Percentiles rank a stretch among this genome's conserved stretches.
Evolutionary conservation across 345 rosid species (phyloP).

Genomic region (Eucalyptus polyanthemos): DNA sequence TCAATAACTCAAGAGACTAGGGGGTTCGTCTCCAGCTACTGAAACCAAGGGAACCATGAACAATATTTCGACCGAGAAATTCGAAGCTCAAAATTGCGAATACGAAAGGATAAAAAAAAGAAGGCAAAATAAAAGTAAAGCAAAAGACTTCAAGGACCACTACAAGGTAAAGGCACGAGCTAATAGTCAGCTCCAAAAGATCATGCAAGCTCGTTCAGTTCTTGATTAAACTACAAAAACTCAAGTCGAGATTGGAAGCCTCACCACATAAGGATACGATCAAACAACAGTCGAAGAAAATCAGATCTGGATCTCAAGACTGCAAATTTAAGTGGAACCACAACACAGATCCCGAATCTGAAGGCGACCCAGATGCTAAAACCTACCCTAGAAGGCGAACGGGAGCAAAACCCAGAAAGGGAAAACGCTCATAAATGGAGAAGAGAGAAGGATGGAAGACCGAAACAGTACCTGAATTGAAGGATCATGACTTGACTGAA

Average conservation of each 20-base stretch:
- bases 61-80: background rate
- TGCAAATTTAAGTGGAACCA: background rate
- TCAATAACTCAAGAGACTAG: background rate
- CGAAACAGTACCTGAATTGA: conserved; percentile 13
- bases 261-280: background rate
- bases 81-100: background rate
- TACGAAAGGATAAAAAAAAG: background rate
- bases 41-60: background rate
- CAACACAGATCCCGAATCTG: conserved; percentile 26
- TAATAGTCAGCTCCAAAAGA: background rate
- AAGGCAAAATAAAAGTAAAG: background rate
- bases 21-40: background rate
- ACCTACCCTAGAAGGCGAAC: background rate
- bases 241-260: background rate
- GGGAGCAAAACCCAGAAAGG: background rate
- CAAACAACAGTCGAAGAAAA: background rate
- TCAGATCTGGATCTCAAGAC: conserved; percentile 31
- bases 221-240: background rate
- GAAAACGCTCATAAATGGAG: background rate
- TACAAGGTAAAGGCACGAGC: background rate
- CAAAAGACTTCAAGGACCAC: conserved; percentile 11
- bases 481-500: conserved; percentile 5
- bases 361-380: conserved; percentile 18
- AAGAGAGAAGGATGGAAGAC: background rate
- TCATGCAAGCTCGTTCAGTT: background rate